Base-by-base conservation (phyloP, 2,329 filamentous ascomycete genomes). In the Exserohilum turcica region DNA sequence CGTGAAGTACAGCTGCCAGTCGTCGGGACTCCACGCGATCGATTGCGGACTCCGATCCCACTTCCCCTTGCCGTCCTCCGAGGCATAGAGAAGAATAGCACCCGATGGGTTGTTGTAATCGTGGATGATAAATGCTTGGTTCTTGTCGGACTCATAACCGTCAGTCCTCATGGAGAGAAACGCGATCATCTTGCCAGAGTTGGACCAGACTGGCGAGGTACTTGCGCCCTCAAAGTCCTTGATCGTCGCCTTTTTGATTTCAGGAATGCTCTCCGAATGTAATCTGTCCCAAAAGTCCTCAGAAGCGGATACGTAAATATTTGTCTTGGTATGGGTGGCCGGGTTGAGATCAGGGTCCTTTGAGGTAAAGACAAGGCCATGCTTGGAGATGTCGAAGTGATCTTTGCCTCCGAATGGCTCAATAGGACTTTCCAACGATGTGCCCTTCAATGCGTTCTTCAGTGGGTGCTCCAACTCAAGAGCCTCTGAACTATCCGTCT, bases 141-240 rank as follows among this genome's bases (percentile, higher is more conserved):
- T 82, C 72, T 89, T 89, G 76, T 96, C 91, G 13, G 88, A 84
- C 74, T 97, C 92, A 70, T 96, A 96, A 54, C 88, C 85, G 45
- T 84, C 80, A 50, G 82, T 82, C 58, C 84, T 82, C 92, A 95
- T 96, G 56, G 89, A 85, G 27, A 90, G 80, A 71, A 95, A 96
- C 1, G 85, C 90, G 21, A 93, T 78, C 54, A 83, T 82, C 31
- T 80, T 83, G 8, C 90, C 90, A 65, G 88, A 82, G 3, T 85
- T 85, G 3, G 90, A 92, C 75, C 95, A 96, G 0, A 83, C 81
- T 0, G 92, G 91, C 2, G 77, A 78, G 15, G 79, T 79, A 19
- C 82, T 84, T 62, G 91, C 90, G 6, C 89, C 89, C 55, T 79
- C 80, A 76, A 67, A 89, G 71, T 67, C 77, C 51, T 80, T 82